Base-by-base conservation (phyloP, 2,329 filamentous ascomycete genomes). In the Ceratocystis albifundus region DNA sequence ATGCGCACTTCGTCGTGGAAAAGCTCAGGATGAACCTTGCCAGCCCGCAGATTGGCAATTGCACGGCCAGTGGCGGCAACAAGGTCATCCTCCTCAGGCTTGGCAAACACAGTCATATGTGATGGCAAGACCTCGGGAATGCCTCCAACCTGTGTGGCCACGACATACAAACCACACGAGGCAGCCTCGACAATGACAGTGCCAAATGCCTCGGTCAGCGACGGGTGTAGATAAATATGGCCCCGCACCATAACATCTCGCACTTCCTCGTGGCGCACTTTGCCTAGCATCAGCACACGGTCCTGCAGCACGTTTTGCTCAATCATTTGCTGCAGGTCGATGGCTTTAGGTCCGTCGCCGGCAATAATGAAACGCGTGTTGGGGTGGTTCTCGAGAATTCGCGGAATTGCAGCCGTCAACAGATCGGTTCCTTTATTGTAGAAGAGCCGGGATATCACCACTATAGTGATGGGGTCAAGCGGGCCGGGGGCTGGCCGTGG, bases 351-450 rank as follows among this genome's bases (percentile, higher is more conserved):
- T 0, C 94, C 94, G 0, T 90, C 95, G 2, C 95, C 95, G 32
- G 90, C 94, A 70, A 99, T 96, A 72, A 99, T 90, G 76, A 99
- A 99, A 67, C 91, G 89, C 0, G 96, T 94, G 74, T 97, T 95
- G 0, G 90, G 88, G 73, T 99, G 89, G 15, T 86, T 84, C 62
- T 90, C 88, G 32, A 97, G 83, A 65, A 99, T 96, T 61, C 92
- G 87, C 0, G 94, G 94, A 65, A 99, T 96, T 3, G 91, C 90
- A 10, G 93, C 94, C 28, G 96, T 96, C n/a, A 99, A 83, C 0
- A 99, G 84, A 74, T 99, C 95, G 1, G 90, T 97, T 68, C 94
- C 94, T 75, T 99, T 99, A 77, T 99, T 99, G 77, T 97, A 97
- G 76, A 97, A 99, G 0, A 99, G 84, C 22, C 94, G 90, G 7